A percentile compares a stretch with the other conserved stretches of the same genome.
Conservation (phyloP, 2,329 filamentous ascomycete species). For the Ceratocystis eucalypticola region DNA sequence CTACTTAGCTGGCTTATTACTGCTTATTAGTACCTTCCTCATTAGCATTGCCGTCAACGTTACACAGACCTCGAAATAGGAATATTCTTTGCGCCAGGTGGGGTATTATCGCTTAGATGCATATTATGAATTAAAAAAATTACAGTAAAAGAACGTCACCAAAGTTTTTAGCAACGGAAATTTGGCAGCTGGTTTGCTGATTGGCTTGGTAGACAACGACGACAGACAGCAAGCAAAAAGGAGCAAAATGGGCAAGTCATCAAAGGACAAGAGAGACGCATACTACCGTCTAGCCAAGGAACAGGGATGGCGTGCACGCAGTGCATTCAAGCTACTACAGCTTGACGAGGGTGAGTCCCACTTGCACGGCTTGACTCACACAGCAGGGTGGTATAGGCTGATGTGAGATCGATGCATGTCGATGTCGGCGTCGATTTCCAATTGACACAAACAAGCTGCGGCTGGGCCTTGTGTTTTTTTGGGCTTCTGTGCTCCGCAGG, state of each 20-base stretch:
- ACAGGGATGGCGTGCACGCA: slow-evolving; percentile 93
- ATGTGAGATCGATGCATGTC: not conserved
- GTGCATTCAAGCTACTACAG: slow-evolving; percentile 93
- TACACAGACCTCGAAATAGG: not conserved
- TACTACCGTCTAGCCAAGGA: slow-evolving; percentile 98
- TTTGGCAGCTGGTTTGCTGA: too few relatives aligned
- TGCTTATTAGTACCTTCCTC: not conserved
- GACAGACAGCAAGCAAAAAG: not conserved
- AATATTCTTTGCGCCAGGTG: not conserved
- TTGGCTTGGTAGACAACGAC: not conserved
- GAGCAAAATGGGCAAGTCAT: slow-evolving; percentile 73
- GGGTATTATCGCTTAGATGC: not conserved
- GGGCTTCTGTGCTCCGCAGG: not conserved
- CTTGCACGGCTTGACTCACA: slow-evolving; percentile 14
- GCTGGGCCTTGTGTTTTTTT: too few relatives aligned
- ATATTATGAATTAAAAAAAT: not conserved
- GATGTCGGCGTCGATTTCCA: too few relatives aligned
- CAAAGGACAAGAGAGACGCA: slow-evolving; percentile 95
- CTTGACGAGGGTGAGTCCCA: slow-evolving; percentile 56
- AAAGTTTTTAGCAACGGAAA: not conserved
- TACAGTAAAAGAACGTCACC: slow-evolving; percentile 1
- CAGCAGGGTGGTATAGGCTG: not conserved
- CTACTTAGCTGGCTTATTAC: not conserved
- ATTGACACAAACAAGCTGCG: too few relatives aligned
- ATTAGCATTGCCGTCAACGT: not conserved